Conservation (phyloP, 805 yeast genomes). For the Ogataea nonfermentans region DNA sequence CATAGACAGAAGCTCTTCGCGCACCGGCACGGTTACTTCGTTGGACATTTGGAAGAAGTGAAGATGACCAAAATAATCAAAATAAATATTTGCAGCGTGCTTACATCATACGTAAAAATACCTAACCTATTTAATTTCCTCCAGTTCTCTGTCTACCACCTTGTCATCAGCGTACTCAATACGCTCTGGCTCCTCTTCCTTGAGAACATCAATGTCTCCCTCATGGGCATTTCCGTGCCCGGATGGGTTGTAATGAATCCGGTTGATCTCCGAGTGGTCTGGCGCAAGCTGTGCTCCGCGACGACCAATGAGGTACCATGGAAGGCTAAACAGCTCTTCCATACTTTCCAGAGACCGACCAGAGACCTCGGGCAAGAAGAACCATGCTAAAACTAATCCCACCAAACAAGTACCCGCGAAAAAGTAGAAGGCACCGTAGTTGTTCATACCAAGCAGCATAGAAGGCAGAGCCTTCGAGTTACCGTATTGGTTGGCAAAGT, state of each 20-base stretch:
- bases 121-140: neutral
- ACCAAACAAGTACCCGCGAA: conserved; percentile 43
- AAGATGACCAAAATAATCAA: neutral
- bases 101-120: neutral
- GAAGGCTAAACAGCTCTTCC: conserved; percentile 51
- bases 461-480: conserved; percentile 54
- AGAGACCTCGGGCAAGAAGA: conserved; percentile 48
- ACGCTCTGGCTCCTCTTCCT: conserved; percentile 13
- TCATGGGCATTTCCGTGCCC: conserved; percentile 16
- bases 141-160: conserved; percentile 10
- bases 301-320: conserved; percentile 60
- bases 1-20: conserved; percentile 20
- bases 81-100: neutral
- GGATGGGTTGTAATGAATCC: conserved; percentile 14
- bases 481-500: conserved; percentile 56
- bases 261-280: conserved; percentile 33
- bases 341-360: conserved; percentile 52
- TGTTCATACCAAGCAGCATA: conserved; percentile 45
- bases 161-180: conserved; percentile 16
- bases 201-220: conserved; percentile 14
- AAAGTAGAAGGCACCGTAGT: conserved; percentile 52
- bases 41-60: neutral
- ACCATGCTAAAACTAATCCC: conserved; percentile 47
- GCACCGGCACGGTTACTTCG: conserved; percentile 4
- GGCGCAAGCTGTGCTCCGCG: conserved; percentile 52